Base-by-base conservation (phyloP, 2,329 filamentous ascomycete genomes). In the Lecanicillium sp. region DNA sequence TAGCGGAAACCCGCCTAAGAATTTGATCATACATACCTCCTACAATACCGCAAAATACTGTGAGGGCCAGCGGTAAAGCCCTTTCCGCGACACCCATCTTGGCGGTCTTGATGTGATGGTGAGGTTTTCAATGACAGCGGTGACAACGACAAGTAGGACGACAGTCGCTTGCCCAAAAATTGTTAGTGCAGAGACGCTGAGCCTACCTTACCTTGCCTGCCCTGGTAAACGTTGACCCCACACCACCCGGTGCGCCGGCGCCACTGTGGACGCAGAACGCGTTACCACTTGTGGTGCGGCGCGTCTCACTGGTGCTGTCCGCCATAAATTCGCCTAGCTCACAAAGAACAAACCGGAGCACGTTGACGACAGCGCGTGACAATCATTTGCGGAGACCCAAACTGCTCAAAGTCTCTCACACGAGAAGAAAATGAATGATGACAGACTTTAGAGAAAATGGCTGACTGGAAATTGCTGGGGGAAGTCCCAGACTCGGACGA, bases 401-500 rank as follows among this genome's bases (percentile, higher is more conserved):
- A 25, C 22, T 11, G 22, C 22, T 7, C 22, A 11, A 25, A n/a
- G n/a, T n/a, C n/a, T n/a, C n/a, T n/a, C 22, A 25, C 6, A 6
- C 7, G 22, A 25, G 22, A 25, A 25, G 22, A 6, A 25, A 11
- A 25, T 39, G 37, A 38, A 47, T 47, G 29, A 48, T 48, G 45
- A 42, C 35, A 18, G 40, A 29, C 33, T 25, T 17, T 25, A n/a
- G 25, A 29, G 29, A 39, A 56, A 47, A 71, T 71, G 68, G 56
- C 53, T 41, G 63, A 62, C 46, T 71, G 68, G 68, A 70, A 63
- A 60, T 64, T 67, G 48, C 52, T 66, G 53, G 68, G 68, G 50
- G 66, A 68, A 51, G 60, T 71, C 47, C 68, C 68, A 41, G 68
- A 71, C 53, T 71, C 68, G 44, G 68, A 71, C 49, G 68, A 70